phyloP scores from a whole-genome alignment of 2,329 filamentous ascomycete species.

The Aspergillus puulaauensis region DNA sequence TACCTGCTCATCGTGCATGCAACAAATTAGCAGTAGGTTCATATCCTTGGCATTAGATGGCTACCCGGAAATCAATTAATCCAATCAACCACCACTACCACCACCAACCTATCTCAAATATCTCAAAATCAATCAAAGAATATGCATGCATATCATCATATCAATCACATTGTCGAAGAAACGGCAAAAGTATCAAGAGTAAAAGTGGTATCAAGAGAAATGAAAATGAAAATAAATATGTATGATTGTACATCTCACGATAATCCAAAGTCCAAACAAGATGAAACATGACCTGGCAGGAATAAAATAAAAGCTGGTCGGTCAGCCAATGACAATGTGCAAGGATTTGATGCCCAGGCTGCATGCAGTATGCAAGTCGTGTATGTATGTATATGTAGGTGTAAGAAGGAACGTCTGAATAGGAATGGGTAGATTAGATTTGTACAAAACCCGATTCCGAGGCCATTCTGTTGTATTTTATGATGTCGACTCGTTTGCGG shows the following conservation, averaged over 20 bases:
- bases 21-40: background rate
- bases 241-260: background rate
- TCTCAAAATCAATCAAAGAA: background rate
- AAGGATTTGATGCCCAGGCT: background rate
- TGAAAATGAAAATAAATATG: background rate
- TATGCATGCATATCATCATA: background rate
- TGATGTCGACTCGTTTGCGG: background rate
- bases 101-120: background rate
- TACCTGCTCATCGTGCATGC: background rate
- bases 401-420: background rate
- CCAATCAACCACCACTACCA: background rate
- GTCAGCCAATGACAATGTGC: too few species aligned
- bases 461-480: background rate
- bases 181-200: background rate
- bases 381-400: background rate
- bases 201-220: slow-evolving; percentile 2
- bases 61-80: background rate
- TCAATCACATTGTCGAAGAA: background rate
- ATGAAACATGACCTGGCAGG: background rate
- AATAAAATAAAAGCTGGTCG: background rate
- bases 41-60: background rate
- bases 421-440: background rate
- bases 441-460: background rate
- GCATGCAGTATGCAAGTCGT: background rate
- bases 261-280: background rate